Base-by-base conservation (phyloP, 495 filamentous ascomycete genomes). In the Xylaria sp. region DNA sequence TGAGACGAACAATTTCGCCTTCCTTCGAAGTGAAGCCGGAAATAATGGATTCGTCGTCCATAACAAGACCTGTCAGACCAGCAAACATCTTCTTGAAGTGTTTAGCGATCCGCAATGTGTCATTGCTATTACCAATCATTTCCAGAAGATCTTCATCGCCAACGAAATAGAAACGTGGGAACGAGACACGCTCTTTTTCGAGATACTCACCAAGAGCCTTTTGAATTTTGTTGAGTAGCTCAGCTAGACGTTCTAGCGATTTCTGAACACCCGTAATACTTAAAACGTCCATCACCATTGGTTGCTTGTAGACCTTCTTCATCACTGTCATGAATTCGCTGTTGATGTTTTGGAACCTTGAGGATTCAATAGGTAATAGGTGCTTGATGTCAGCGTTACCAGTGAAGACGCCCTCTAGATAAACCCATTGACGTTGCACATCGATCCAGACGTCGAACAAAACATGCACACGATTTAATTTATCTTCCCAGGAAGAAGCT, bases 1-100 rank as follows among this genome's bases (percentile, higher is more conserved):
- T 95, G 64, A 99, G 81, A 46, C 88, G 87, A 50, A 98, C 93
- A 72, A 93, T 87, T 82, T 99, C 96, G 46, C 93, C 95, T 81
- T 99, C 96, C 78, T 97, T 98, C 0, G 97, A 98, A 43, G 91
- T 94, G 78, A 98, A 95, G 0, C 94, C 95, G 8, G 93, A 87
- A 71, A 99, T 98, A 71, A 91, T 88, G 44, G 89, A 88, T 71
- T 97, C 91, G 69, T 98, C 94, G 75, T 97, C 94, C 86, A 97
- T 93, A 29, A 96, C 85, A 44, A 99, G 86, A 0, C 95, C 95
- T 6, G 90, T 93, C 31, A 99, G 84, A 62, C 96, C 96, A 67
- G 96, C 96, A 83, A 99, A 99, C 96, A 99, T 99, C 86, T 99
- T 99, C 81, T 97, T 93, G 84, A 99, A 93, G 80, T 99, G 96